Conservation (phyloP, 495 filamentous ascomycete species). For the Penicillium riverlandense region DNA sequence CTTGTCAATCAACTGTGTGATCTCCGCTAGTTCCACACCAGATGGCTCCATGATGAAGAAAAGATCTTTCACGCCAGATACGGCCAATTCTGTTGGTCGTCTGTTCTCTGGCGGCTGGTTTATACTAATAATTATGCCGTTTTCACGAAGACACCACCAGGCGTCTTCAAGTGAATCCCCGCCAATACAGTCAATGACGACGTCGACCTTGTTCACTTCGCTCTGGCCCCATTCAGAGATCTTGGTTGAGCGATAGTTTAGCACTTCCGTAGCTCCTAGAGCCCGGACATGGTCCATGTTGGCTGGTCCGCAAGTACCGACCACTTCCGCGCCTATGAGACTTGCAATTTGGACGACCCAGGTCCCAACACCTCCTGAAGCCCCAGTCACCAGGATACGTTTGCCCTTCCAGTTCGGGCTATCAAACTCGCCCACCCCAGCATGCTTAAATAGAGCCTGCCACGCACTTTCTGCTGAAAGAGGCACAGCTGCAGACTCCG, state of each 20-base stretch:
- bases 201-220: conserved; percentile 26
- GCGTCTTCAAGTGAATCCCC: conserved; percentile 33
- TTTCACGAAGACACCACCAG: conserved; percentile 38
- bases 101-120: conserved; percentile 37
- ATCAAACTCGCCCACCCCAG: conserved; percentile 10
- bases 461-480: conserved; percentile 43
- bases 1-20: conserved; percentile 36
- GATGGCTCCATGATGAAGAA: conserved; percentile 42
- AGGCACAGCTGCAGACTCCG: conserved; percentile 38
- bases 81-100: conserved; percentile 24
- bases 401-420: conserved; percentile 16
- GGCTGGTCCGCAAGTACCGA: conserved; percentile 33
- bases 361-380: conserved; percentile 46
- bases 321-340: conserved; percentile 31
- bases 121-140: conserved; percentile 43
- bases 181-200: conserved; percentile 49
- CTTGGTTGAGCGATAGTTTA: conserved; percentile 35
- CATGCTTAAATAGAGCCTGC: conserved; percentile 45
- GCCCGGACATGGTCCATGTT: conserved; percentile 33
- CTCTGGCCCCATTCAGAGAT: conserved; percentile 27
- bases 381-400: conserved; percentile 42
- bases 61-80: conserved; percentile 19
- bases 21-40: conserved; percentile 30
- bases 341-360: conserved; percentile 51
- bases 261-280: conserved; percentile 37